These are phyloP conservation scores for Orbilia blumenaviensis DNA, from an alignment of 2,329 filamentous ascomycete species.

Conservation along the genomic window DNA sequence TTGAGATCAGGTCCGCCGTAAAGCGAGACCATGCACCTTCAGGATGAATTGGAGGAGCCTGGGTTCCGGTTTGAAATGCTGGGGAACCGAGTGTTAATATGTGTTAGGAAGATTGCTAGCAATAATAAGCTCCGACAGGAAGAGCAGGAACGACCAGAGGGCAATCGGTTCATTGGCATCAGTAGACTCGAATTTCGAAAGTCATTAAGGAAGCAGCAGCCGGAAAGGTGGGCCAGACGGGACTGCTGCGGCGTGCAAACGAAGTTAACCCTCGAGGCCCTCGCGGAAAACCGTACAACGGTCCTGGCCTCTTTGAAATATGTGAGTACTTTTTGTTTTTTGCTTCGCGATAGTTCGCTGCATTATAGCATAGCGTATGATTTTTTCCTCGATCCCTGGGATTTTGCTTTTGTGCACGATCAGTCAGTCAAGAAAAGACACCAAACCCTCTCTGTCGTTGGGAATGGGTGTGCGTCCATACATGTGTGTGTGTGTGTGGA, in stretches of 20 bases:
- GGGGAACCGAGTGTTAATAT: slow-evolving; percentile 52
- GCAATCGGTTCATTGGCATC: slow-evolving; percentile 29
- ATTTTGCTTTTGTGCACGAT: slow-evolving; percentile 34
- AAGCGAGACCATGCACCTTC: slow-evolving; percentile 46
- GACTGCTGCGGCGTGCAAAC: neutral
- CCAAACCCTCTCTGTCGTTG: slow-evolving; percentile 18
- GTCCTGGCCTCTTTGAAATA: slow-evolving; percentile 43
- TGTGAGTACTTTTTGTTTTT: slow-evolving; percentile 53
- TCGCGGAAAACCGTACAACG: slow-evolving; percentile 28
- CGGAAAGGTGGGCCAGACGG: slow-evolving; percentile 50
- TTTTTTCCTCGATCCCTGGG: slow-evolving; percentile 39
- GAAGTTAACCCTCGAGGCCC: slow-evolving; percentile 1
- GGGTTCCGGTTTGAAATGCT: slow-evolving; percentile 53
- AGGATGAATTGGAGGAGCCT: slow-evolving; percentile 51
- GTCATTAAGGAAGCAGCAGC: slow-evolving; percentile 52
- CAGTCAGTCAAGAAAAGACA: slow-evolving; percentile 16
- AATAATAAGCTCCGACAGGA: slow-evolving; percentile 52
- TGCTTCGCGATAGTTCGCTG: slow-evolving; percentile 38
- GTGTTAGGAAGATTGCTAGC: slow-evolving; percentile 32
- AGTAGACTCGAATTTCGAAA: slow-evolving; percentile 23
- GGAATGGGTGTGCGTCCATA: slow-evolving; percentile 21
- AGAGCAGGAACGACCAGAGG: slow-evolving; percentile 48
- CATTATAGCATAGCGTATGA: slow-evolving; percentile 25
- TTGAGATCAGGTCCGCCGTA: slow-evolving; percentile 43
- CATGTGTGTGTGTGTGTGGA: too few relatives aligned